phyloP scores from a whole-genome alignment of 257 asterid genomes.

The Mentha longifolia region DNA sequence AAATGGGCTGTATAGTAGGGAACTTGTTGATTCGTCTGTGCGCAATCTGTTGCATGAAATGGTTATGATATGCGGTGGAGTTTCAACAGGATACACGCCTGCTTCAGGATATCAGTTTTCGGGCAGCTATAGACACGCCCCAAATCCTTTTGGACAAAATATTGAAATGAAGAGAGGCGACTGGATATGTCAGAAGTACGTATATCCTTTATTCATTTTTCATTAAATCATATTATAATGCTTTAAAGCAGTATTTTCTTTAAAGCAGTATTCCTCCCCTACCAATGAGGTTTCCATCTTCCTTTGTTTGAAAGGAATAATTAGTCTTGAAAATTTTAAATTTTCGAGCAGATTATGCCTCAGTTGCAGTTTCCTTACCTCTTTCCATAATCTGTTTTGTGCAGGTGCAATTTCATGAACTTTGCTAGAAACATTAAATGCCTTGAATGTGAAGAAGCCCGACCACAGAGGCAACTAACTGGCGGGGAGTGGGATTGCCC shows the following conservation, averaged over 20 bases:
- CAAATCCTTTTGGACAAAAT: constrained; percentile 61
- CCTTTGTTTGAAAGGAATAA: constrained; percentile 12
- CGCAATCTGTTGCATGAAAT: constrained; percentile 72
- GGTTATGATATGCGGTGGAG: constrained; percentile 51
- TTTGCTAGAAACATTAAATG: constrained; percentile 86
- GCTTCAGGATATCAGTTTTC: constrained; percentile 49
- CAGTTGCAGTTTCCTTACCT: background rate
- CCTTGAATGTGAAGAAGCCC: constrained; percentile 88
- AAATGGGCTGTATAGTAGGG: constrained; percentile 68
- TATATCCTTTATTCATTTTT: constrained; percentile 16
- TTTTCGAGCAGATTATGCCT: constrained; percentile 5
- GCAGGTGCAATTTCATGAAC: constrained; percentile 96
- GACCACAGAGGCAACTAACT: constrained; percentile 71
- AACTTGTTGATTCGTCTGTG: constrained; percentile 77
- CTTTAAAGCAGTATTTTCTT: background rate
- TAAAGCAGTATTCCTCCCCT: background rate
- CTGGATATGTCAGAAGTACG: constrained; percentile 93
- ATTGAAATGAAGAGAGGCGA: constrained; percentile 94
- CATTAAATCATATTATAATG: constrained; percentile 4
- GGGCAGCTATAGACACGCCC: constrained; percentile 42
- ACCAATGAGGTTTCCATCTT: background rate
- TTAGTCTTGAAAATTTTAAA: background rate
- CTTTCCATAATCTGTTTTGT: constrained; percentile 27
- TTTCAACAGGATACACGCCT: constrained; percentile 42
- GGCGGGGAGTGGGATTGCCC: constrained; percentile 99